Percentiles rank a stretch among this genome's conserved stretches.
Evolutionary conservation across 768 basidiomycete species (phyloP).

Genomic region (Boletellus ananiceps): DNA sequence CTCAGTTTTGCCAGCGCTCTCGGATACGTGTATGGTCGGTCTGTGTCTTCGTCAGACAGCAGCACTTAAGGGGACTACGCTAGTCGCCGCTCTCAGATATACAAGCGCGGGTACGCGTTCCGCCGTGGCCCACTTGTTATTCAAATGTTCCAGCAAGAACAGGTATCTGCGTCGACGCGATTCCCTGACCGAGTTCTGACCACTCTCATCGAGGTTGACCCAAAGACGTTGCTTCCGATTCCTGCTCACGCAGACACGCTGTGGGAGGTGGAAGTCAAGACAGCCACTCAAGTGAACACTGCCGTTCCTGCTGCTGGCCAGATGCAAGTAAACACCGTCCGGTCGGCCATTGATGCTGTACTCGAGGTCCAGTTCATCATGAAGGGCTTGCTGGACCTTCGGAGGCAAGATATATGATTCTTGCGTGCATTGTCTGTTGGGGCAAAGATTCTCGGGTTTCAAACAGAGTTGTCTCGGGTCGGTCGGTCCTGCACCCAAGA

Average conservation of each 20-base stretch:
- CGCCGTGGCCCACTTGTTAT: conserved; percentile 66
- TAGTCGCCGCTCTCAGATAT: conserved; percentile 70
- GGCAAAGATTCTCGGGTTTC: no score
- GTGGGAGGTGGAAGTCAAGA: conserved; percentile 88
- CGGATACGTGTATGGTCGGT: conserved; percentile 59
- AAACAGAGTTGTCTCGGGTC: background rate
- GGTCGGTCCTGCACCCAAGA: no score
- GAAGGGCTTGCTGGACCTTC: conserved; percentile 78
- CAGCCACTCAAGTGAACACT: conserved; percentile 71
- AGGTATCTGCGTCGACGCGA: conserved; percentile 39
- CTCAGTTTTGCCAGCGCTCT: conserved; percentile 75
- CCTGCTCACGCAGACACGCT: conserved; percentile 76
- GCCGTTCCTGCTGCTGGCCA: conserved; percentile 35
- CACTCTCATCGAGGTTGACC: conserved; percentile 51
- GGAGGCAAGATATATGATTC: conserved; percentile 61
- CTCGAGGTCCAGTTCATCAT: conserved; percentile 78
- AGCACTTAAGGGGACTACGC: conserved; percentile 1
- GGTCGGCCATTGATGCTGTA: conserved; percentile 64
- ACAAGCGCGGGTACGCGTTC: conserved; percentile 78
- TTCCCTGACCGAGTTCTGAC: background rate
- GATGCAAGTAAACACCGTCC: conserved; percentile 66
- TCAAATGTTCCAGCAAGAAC: conserved; percentile 83
- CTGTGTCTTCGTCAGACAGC: background rate
- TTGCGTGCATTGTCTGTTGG: background rate
- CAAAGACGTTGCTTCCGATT: conserved; percentile 68